Conservation (phyloP, 257 asterid species). For the Misopates orontium region DNA sequence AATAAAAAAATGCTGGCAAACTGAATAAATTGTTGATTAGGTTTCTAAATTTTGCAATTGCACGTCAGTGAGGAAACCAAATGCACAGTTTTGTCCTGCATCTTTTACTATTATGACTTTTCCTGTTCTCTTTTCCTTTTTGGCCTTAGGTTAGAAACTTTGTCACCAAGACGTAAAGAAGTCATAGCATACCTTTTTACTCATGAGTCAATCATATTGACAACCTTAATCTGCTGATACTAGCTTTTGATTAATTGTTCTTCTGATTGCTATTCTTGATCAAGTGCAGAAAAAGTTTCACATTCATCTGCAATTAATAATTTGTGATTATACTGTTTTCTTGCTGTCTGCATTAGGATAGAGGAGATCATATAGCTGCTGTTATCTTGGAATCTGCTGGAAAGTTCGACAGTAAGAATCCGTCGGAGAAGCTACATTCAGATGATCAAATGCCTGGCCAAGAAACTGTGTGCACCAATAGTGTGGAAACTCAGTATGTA, state of each 20-base stretch:
- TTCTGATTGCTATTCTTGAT: constrained; percentile 8
- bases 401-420: constrained; percentile 24
- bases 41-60: background rate
- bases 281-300: background rate
- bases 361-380: constrained; percentile 50
- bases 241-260: constrained; percentile 5
- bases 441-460: constrained; percentile 34
- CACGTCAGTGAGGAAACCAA: background rate
- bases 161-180: background rate
- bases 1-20: background rate
- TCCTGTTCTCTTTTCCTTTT: constrained; percentile 8
- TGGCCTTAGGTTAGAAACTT: background rate
- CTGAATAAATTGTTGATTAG: background rate
- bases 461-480: constrained; percentile 52
- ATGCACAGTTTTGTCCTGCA: background rate
- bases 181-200: background rate
- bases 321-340: constrained; percentile 27
- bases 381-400: constrained; percentile 33
- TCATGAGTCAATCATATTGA: background rate
- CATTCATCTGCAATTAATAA: constrained; percentile 16
- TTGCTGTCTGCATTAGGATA: constrained; percentile 52
- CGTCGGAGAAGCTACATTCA: constrained; percentile 30
- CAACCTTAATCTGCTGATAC: background rate
- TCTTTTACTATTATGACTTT: background rate
- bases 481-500: constrained; percentile 76